Evolutionary conservation across 1,284 basidiomycete species (phyloP).

Genomic region (Leccinum brunneo-olivaceum): DNA sequence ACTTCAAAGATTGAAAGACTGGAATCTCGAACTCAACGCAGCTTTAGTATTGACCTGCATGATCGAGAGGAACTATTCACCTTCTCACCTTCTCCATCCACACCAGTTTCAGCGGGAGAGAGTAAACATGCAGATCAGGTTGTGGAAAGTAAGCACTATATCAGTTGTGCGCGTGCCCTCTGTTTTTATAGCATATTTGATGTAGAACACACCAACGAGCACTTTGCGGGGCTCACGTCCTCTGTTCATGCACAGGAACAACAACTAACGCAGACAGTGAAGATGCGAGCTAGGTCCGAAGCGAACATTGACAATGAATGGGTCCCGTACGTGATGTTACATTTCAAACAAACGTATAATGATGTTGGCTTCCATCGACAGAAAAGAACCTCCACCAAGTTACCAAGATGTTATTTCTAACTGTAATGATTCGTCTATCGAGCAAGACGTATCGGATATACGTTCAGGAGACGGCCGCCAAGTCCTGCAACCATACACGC

Average conservation of each 20-base stretch:
- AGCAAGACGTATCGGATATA: neutral
- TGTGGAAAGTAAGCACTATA: conserved; percentile 1
- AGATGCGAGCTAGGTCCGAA: neutral
- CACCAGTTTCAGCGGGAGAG: neutral
- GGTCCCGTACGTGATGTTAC: conserved; percentile 5
- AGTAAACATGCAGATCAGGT: neutral
- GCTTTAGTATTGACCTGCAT: neutral
- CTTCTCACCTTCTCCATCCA: neutral
- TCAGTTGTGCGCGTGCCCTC: neutral
- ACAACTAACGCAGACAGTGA: too few species aligned
- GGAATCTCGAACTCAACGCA: neutral
- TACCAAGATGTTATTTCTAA: conserved; percentile 10
- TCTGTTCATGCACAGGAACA: neutral
- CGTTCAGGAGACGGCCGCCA: neutral
- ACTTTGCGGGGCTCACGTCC: neutral
- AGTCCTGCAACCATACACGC: neutral
- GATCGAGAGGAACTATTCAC: neutral
- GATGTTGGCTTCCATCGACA: neutral
- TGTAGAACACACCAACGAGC: neutral
- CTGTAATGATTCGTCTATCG: neutral
- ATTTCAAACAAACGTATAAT: neutral
- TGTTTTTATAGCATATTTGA: neutral
- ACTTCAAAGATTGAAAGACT: neutral
- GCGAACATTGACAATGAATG: neutral
- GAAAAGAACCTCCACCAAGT: conserved; percentile 10